Evolutionary conservation across 345 rosid species (phyloP), one percentile per base, ranked within the genome.

Genomic region (Alliaria petiolata): DNA sequence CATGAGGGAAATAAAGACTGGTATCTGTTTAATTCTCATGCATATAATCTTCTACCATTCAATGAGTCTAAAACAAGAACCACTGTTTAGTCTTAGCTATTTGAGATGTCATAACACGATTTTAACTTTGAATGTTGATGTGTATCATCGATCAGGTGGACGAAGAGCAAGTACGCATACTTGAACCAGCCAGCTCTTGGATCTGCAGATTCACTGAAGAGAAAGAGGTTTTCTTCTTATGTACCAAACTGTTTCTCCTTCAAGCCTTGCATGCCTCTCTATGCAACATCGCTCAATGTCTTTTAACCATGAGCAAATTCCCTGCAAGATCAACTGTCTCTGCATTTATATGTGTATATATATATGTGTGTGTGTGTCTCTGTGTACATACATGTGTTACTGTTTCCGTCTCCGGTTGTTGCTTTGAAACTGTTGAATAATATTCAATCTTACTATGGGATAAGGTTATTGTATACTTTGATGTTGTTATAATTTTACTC

Each of bases 101-200:
- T n/a, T n/a, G n/a, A n/a, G n/a, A n/a, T n/a, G n/a, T n/a, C n/a
- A n/a, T n/a, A n/a, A n/a, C n/a, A n/a, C 3, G 61, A 17, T 62
- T 50, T 4, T 35, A 70, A 69, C 49, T 74, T 20, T 60, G 44
- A 10, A 35, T n/a, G 1, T 45, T 3, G 65, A 44, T 54, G 47
- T 20, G 3, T 47, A 26, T 52, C 0, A 1, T 74, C 3, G n/a
- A 31, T 84, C 87, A 92, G 98, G 98, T 90, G 96, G 98, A 89
- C 85, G 0, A 90, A 85, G 89, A 90, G 98, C 85, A 92, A 87
- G 75, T 92, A 88, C 38, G 98, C 98, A 13, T 92, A 90, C 72
- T 56, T 92, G 78, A 92, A 90, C 86, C 95, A 92, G 38, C 96
- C 98, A 0, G 93, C 89, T 19, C 36, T 85, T n/a, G 83, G 76